Evolutionary conservation across 345 rosid genomes (phyloP).

Genomic region (Aurinia saxatilis): DNA sequence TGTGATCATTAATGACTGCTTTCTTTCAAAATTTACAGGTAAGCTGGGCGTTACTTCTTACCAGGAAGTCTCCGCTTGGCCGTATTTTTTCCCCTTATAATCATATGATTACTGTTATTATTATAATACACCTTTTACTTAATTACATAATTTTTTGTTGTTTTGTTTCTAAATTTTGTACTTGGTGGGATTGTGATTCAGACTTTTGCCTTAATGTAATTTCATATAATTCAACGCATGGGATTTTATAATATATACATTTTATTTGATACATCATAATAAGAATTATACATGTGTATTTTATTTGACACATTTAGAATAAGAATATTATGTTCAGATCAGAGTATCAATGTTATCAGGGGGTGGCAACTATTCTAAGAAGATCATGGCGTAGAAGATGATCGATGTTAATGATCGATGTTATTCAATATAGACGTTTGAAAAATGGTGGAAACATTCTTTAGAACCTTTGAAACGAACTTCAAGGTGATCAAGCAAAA

Average conservation of each 20-base stretch:
- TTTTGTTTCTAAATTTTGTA: slow-evolving; percentile 6
- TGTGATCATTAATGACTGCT: neutral
- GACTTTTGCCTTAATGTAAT: slow-evolving; percentile 14
- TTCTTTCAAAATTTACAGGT: slow-evolving; percentile 1
- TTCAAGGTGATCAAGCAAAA: no score
- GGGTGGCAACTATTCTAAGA: no score
- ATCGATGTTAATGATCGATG: no score
- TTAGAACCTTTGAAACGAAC: no score
- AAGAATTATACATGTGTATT: no score
- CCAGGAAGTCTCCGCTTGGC: slow-evolving; percentile 22
- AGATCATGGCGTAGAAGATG: no score
- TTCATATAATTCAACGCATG: slow-evolving; percentile 12
- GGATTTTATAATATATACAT: slow-evolving; percentile 1
- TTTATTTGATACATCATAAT: no score
- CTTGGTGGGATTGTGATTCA: slow-evolving; percentile 8
- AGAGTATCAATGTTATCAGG: no score
- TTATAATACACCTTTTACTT: slow-evolving; percentile 8
- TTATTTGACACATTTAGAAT: no score
- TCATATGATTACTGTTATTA: slow-evolving; percentile 18
- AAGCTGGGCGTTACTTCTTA: slow-evolving; percentile 6
- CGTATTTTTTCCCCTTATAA: slow-evolving; percentile 4
- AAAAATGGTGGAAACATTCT: no score
- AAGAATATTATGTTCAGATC: no score
- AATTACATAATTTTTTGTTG: slow-evolving; percentile 4
- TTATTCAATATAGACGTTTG: no score